Evolutionary conservation across 1,139 yeast species (phyloP), one percentile per base, ranked within the genome.

Genomic region (Debaryomyces udenii): DNA sequence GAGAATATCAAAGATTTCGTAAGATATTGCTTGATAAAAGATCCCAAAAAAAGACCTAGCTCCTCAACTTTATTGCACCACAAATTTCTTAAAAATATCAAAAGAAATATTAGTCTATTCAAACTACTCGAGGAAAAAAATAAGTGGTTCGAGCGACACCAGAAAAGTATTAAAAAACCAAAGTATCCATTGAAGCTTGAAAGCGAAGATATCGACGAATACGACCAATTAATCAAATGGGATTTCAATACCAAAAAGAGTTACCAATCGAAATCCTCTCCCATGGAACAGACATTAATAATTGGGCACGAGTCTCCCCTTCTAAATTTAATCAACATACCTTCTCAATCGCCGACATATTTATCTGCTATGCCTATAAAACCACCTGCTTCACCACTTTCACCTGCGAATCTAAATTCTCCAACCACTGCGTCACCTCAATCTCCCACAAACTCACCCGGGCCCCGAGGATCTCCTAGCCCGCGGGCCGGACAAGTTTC

Each of bases 1-100:
- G 76, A 68, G n/a, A 59, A 65, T 30, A 70, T 83, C 31, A 79
- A 81, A 52, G 80, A 76, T 43, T 86, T 86, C 61, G 78, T 84
- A 9, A 66, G 68, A 36, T 64, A 65, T 43, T 86, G 93, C 54
- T 65, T 86, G 46, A 62, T 70, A 14, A 83, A 80, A 56, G 77
- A 80, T 46, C 86, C 89, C 1, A 50, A 46, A 5, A 62, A 65
- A 39, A 64, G 93, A 47, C 82, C 85, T 1, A 59, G 69, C 31
- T 77, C 83, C 1, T 46, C 59, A 0, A 55, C 56, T 9, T 59
- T 82, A 35, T 61, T 80, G 39, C 72, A 67, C 37, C 77, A 74
- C 38, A 66, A 62, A 31, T 81, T 78, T 51, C 62, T 80, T 22
- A 67, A 62, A 30, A 45, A 35, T 27, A 36, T 33, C 27, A 42